Percentiles rank a stretch among this genome's conserved stretches.
These are phyloP conservation scores for Xerocomus spinulosus DNA, from an alignment of 768 basidiomycete species.

Conservation along the genomic window DNA sequence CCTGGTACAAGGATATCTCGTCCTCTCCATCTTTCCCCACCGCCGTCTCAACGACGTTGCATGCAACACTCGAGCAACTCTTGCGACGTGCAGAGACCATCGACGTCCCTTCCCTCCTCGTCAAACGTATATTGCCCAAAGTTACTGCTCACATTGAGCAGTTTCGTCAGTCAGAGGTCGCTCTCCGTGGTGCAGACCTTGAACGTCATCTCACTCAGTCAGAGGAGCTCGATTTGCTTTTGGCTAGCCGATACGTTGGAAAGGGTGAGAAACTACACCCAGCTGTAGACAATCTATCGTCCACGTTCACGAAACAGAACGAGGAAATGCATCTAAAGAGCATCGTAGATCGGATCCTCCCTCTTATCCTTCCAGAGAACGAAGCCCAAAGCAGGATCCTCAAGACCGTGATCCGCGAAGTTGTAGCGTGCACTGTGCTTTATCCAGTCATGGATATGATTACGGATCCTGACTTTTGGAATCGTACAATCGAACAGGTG, in stretches of 20 bases:
- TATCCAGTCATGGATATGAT: slow-evolving; percentile 91
- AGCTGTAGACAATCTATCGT: slow-evolving; percentile 84
- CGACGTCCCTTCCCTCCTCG: slow-evolving; percentile 72
- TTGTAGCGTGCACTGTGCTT: slow-evolving; percentile 75
- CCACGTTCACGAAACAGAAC: slow-evolving; percentile 83
- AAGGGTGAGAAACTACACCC: slow-evolving; percentile 70
- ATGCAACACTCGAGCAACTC: slow-evolving; percentile 57
- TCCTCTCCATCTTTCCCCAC: slow-evolving; percentile 84
- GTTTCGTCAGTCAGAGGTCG: slow-evolving; percentile 85
- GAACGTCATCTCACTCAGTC: slow-evolving; percentile 83
- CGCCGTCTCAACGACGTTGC: slow-evolving; percentile 73
- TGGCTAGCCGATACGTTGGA: slow-evolving; percentile 75
- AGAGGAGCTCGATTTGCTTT: slow-evolving; percentile 81
- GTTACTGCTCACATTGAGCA: slow-evolving; percentile 86
- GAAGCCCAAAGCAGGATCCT: slow-evolving; percentile 71
- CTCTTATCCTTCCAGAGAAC: slow-evolving; percentile 67
- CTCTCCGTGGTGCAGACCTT: slow-evolving; percentile 75
- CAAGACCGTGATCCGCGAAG: slow-evolving; percentile 71
- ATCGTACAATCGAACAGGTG: slow-evolving; percentile 84
- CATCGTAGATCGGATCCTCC: slow-evolving; percentile 68
- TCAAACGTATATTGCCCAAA: slow-evolving; percentile 83
- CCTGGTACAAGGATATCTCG: slow-evolving; percentile 87
- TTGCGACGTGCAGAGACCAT: slow-evolving; percentile 51
- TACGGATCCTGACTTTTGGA: slow-evolving; percentile 97
- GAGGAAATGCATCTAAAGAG: slow-evolving; percentile 81